Evolutionary conservation across 176 grass and related monocot genomes (phyloP).

Genomic region (Oryza glaberrima): DNA sequence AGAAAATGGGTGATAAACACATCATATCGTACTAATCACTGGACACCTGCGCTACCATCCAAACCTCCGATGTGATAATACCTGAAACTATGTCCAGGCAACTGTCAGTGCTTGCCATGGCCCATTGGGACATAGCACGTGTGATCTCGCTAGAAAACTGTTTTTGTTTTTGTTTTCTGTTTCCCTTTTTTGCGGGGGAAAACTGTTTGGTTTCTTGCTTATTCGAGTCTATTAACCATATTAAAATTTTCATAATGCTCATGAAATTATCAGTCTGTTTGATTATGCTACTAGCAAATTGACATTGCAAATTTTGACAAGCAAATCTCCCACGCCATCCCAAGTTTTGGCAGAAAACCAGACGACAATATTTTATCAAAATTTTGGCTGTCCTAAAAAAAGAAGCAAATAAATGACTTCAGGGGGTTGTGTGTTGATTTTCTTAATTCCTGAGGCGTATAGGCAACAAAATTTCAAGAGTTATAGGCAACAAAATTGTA

Average conservation of each 20-base stretch:
- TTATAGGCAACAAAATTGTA: neutral
- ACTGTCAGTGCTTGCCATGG: conserved; percentile 31
- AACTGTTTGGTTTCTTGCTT: neutral
- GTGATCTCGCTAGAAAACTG: neutral
- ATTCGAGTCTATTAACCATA: neutral
- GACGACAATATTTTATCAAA: neutral
- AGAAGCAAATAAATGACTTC: too few relatives aligned
- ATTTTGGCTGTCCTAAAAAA: neutral
- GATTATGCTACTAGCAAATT: neutral
- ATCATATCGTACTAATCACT: conserved; percentile 12
- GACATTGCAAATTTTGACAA: neutral
- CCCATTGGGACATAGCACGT: conserved; percentile 28
- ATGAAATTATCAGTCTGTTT: neutral
- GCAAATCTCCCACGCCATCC: neutral
- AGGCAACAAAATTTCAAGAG: neutral
- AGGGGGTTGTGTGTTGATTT: too few relatives aligned
- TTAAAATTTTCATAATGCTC: neutral
- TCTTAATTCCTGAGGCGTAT: too few relatives aligned
- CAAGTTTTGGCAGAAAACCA: too few relatives aligned
- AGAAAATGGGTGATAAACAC: conserved; percentile 11
- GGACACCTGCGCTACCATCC: conserved; percentile 52
- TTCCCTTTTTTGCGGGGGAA: too few relatives aligned
- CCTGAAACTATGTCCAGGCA: conserved; percentile 33
- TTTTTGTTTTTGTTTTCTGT: neutral
- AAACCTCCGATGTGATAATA: conserved; percentile 56